Evolutionary conservation across 306 rosid genomes (phyloP).

Genomic region (Ochetophila trinervis): DNA sequence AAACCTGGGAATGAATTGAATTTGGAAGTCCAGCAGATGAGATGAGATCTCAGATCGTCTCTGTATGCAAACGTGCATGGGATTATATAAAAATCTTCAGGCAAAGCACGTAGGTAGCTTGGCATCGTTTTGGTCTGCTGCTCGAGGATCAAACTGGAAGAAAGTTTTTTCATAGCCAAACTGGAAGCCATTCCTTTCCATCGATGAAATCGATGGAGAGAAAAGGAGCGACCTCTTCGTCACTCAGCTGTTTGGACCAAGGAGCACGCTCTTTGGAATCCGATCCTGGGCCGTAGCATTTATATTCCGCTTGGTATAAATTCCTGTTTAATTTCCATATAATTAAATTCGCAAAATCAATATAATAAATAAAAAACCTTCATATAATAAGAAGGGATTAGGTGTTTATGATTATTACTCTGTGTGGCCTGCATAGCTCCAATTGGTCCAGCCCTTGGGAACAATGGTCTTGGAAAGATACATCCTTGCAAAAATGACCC

Average conservation of each 20-base stretch:
- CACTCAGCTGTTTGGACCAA: constrained; percentile 55
- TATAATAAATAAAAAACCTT: too few relatives aligned
- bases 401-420: constrained; percentile 35
- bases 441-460: constrained; percentile 69
- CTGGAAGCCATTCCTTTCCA: constrained; percentile 73
- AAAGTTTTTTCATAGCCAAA: constrained; percentile 34
- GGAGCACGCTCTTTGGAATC: constrained; percentile 29
- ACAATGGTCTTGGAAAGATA: constrained; percentile 61
- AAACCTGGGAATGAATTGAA: too few relatives aligned
- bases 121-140: not conserved
- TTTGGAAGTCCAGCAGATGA: too few relatives aligned
- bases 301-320: constrained; percentile 58
- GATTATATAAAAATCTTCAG: too few relatives aligned
- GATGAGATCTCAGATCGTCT: too few relatives aligned
- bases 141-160: not conserved
- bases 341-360: not conserved
- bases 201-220: constrained; percentile 51
- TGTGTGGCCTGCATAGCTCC: constrained; percentile 62
- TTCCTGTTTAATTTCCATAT: constrained; percentile 28
- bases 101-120: not conserved
- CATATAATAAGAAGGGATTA: too few relatives aligned
- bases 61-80: too few relatives aligned
- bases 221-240: constrained; percentile 44
- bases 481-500: constrained; percentile 51
- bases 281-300: constrained; percentile 65